Conservation (phyloP, 176 grass and related monocot species). For the Musa beccarii region DNA sequence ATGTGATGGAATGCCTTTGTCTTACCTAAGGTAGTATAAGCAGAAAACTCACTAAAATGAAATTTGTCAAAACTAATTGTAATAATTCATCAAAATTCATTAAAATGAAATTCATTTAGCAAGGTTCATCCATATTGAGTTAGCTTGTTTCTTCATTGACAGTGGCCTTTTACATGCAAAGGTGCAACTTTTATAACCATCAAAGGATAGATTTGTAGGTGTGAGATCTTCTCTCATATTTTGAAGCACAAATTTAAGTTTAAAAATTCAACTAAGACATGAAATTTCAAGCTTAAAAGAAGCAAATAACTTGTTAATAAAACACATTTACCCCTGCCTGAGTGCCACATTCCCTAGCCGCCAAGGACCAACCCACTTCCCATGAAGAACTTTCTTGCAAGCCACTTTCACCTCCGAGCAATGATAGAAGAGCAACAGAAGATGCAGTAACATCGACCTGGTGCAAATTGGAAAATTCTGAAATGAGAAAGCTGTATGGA, state of each 20-base stretch:
- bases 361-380: slow-evolving; percentile 77
- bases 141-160: too few species aligned
- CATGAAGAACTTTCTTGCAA: slow-evolving; percentile 49
- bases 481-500: slow-evolving; percentile 10
- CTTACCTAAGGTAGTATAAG: too few species aligned
- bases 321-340: not conserved
- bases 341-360: slow-evolving; percentile 18
- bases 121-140: too few species aligned
- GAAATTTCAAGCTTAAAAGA: slow-evolving; percentile 5
- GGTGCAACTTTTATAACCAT: too few species aligned
- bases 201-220: too few species aligned
- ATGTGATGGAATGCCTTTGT: too few species aligned
- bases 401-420: slow-evolving; percentile 40
- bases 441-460: slow-evolving; percentile 73
- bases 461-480: slow-evolving; percentile 20
- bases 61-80: too few species aligned
- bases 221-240: too few species aligned
- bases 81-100: too few species aligned
- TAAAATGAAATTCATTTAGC: too few species aligned
- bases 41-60: too few species aligned
- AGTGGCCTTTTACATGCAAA: too few species aligned
- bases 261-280: not conserved
- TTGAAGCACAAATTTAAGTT: not conserved
- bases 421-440: slow-evolving; percentile 59
- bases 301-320: slow-evolving; percentile 15